phyloP scores from a whole-genome alignment of 805 yeast species.

The Hanseniaspora lachancei region DNA sequence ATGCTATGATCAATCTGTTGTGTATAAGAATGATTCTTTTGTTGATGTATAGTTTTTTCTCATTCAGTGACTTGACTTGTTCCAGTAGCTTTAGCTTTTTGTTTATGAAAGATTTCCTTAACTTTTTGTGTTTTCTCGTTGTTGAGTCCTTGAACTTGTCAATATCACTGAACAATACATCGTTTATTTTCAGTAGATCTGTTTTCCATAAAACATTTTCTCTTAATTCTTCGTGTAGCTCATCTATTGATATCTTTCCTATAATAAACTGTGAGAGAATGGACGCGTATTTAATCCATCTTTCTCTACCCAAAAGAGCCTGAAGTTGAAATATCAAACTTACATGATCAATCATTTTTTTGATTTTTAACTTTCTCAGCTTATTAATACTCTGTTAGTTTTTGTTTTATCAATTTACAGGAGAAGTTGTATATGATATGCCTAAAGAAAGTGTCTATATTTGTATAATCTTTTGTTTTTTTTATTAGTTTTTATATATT shows the following conservation, averaged over 20 bases:
- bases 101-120: constrained; percentile 4
- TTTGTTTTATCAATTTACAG: too few relatives aligned
- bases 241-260: constrained; percentile 49
- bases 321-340: constrained; percentile 34
- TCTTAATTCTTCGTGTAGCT: constrained; percentile 48
- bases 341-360: constrained; percentile 48
- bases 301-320: constrained; percentile 44
- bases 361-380: too few relatives aligned
- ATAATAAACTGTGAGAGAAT: constrained; percentile 61
- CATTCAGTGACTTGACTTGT: background rate
- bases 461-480: too few relatives aligned
- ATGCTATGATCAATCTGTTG: constrained; percentile 67
- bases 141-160: constrained; percentile 70
- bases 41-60: constrained; percentile 2
- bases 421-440: too few relatives aligned
- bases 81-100: background rate
- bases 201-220: constrained; percentile 6
- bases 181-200: constrained; percentile 33
- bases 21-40: constrained; percentile 39
- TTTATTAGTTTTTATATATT: too few relatives aligned
- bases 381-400: too few relatives aligned
- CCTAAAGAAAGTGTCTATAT: too few relatives aligned
- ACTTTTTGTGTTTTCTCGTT: constrained; percentile 52
- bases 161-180: constrained; percentile 51
- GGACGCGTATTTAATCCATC: constrained; percentile 78